Conservation (phyloP, 768 basidiomycete species). For the Trametes elegans region DNA sequence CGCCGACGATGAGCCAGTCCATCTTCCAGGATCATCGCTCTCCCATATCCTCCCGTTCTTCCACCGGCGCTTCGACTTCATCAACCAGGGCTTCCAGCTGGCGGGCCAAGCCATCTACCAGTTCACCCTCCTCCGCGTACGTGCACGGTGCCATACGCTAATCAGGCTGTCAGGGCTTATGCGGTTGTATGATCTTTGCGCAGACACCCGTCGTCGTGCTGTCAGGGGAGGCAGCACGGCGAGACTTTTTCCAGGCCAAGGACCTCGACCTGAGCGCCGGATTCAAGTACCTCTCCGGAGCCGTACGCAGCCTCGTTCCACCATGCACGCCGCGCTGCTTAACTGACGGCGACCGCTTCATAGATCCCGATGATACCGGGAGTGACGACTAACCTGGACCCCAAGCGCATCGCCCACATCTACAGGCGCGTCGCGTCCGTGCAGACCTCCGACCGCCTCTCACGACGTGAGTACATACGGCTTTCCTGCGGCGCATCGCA, state of each 20-base stretch:
- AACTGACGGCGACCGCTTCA: slow-evolving; percentile 11
- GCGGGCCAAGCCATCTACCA: slow-evolving; percentile 66
- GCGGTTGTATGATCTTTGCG: slow-evolving; percentile 9
- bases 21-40: slow-evolving; percentile 57
- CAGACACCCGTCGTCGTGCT: slow-evolving; percentile 71
- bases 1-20: slow-evolving; percentile 44
- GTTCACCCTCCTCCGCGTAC: slow-evolving; percentile 65
- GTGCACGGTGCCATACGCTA: slow-evolving; percentile 23
- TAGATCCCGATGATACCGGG: slow-evolving; percentile 78
- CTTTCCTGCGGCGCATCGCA: slow-evolving; percentile 12
- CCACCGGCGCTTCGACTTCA: slow-evolving; percentile 64
- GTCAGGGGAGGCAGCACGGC: slow-evolving; percentile 69
- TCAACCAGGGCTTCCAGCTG: slow-evolving; percentile 67
- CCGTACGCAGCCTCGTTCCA: slow-evolving; percentile 42
- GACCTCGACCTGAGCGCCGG: slow-evolving; percentile 76
- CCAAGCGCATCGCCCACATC: slow-evolving; percentile 58
- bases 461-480: slow-evolving; percentile 48
- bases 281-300: slow-evolving; percentile 76
- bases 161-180: slow-evolving; percentile 7
- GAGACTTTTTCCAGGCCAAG: slow-evolving; percentile 67
- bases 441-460: slow-evolving; percentile 61
- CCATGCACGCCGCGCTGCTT: neutral
- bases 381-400: slow-evolving; percentile 69
- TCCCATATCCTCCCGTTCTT: slow-evolving; percentile 68
- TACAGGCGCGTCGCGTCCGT: slow-evolving; percentile 67